Evolutionary conservation across 768 basidiomycete genomes (phyloP).

Genomic region (Daedaleopsis sinensis): DNA sequence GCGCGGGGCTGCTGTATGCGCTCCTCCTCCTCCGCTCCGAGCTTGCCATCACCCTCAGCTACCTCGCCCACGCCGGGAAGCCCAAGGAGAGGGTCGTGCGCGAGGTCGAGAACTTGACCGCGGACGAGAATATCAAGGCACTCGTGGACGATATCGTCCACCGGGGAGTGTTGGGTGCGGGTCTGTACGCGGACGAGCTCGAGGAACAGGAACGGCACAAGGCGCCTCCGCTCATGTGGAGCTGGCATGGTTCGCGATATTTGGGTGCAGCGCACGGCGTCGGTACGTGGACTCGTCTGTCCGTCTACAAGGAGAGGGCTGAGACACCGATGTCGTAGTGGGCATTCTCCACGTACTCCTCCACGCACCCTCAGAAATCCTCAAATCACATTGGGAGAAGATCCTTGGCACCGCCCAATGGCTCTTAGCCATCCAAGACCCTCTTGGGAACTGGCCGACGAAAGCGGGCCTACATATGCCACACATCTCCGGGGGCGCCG

Average conservation of each 20-base stretch:
- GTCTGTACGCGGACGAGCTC: conserved; percentile 35
- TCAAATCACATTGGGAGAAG: conserved; percentile 41
- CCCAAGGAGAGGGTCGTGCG: conserved; percentile 18
- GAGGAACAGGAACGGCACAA: conserved; percentile 14
- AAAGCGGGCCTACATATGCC: conserved; percentile 32
- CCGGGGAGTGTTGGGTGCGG: conserved; percentile 46
- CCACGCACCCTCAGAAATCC: conserved; percentile 40
- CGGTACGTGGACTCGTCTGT: conserved; percentile 37
- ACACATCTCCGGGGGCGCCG: conserved; percentile 12
- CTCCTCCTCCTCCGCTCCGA: conserved; percentile 47
- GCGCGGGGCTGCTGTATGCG: conserved; percentile 58
- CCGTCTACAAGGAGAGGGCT: background rate
- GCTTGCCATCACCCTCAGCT: conserved; percentile 21
- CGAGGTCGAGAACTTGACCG: conserved; percentile 29
- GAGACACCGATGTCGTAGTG: conserved; percentile 33
- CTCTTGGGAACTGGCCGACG: conserved; percentile 55
- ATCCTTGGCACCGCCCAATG: conserved; percentile 51
- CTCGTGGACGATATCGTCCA: conserved; percentile 50
- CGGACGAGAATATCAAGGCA: conserved; percentile 36
- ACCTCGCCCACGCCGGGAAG: conserved; percentile 9
- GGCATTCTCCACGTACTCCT: conserved; percentile 58
- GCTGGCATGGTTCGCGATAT: conserved; percentile 59
- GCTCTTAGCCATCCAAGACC: conserved; percentile 49
- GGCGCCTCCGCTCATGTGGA: conserved; percentile 58
- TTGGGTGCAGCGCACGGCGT: conserved; percentile 64